Conservation (phyloP, 805 yeast species). For the Ogataea polymorpha region DNA sequence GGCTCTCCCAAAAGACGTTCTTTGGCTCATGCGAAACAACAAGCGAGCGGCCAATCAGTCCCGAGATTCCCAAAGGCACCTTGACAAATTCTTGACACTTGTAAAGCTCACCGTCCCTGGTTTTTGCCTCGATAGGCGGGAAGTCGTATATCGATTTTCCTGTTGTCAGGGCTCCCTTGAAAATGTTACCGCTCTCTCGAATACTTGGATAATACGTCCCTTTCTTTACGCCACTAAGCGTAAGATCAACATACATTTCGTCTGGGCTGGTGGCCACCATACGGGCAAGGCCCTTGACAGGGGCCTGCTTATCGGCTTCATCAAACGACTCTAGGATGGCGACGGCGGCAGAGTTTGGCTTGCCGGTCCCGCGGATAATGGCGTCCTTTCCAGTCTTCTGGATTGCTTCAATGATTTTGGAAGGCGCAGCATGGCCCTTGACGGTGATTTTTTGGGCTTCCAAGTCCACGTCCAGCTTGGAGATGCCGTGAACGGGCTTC, state of each 20-base stretch:
- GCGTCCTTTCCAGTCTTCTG: constrained; percentile 83
- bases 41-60: constrained; percentile 69
- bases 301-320: constrained; percentile 41
- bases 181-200: constrained; percentile 70
- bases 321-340: constrained; percentile 78
- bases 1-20: constrained; percentile 40
- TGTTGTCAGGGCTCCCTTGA: constrained; percentile 65
- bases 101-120: constrained; percentile 31
- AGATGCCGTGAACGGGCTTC: constrained; percentile 46
- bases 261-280: constrained; percentile 61
- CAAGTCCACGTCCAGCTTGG: constrained; percentile 54
- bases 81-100: constrained; percentile 47
- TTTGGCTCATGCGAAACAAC: constrained; percentile 43
- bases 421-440: constrained; percentile 72
- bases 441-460: constrained; percentile 61
- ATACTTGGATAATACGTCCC: constrained; percentile 71
- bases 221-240: constrained; percentile 65
- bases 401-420: constrained; percentile 62
- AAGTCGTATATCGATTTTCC: constrained; percentile 51
- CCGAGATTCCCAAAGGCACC: constrained; percentile 46
- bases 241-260: constrained; percentile 67
- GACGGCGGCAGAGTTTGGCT: constrained; percentile 85
- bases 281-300: constrained; percentile 85
- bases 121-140: constrained; percentile 36
- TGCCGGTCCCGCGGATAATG: constrained; percentile 87